Base-by-base conservation (phyloP, 768 basidiomycete species). In the Lactarius trivialis region DNA sequence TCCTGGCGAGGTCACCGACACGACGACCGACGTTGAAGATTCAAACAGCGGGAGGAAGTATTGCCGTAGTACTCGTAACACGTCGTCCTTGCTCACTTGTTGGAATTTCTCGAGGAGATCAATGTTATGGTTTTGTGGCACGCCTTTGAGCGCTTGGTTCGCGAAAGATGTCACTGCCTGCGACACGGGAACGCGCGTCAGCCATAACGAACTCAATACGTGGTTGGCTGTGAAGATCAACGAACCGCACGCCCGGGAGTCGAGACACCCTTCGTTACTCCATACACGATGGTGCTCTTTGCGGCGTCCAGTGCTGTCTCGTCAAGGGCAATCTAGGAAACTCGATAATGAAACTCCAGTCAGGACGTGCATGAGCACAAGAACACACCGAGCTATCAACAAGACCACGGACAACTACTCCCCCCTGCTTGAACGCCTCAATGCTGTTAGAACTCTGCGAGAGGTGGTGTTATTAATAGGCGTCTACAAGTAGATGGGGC, bases 121-220 rank as follows among this genome's bases (percentile, higher is more conserved):
- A 28, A 89, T 77, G 68, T 89, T 86, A 70, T 89, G 78, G 63
- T 85, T 82, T 70, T 87, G 85, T 6, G 86, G 76, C 11, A 98
- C 82, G 34, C 86, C 89, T 70, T 90, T 91, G n/a, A 99, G 78
- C 0, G 87, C 90, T 77, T 97, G 92, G 74, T 98, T 95, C 33
- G 81, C 77, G 74, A 97, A 98, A 0, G 93, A 96, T 28, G 82
- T 80, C 41, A 82, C 72, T 0, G 93, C 93, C 92, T 93, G 68
- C 15, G 32, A 30, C n/a, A 48, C 11, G 21, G 30, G n/a, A n/a
- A 39, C 21, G 41, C 8, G 32, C 21, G 45, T 58, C 58, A 59
- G 34, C 34, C 17, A 43, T 12, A 37, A 37, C 30, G 30, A 26
- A 43, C 3, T 12, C 43, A 24, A 45, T 39, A 24, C 32, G 49